These are phyloP conservation scores for Bolboschoenoplectus hybrid DNA, from an alignment of 202 grass and related monocot genomes.

Conservation along the genomic window DNA sequence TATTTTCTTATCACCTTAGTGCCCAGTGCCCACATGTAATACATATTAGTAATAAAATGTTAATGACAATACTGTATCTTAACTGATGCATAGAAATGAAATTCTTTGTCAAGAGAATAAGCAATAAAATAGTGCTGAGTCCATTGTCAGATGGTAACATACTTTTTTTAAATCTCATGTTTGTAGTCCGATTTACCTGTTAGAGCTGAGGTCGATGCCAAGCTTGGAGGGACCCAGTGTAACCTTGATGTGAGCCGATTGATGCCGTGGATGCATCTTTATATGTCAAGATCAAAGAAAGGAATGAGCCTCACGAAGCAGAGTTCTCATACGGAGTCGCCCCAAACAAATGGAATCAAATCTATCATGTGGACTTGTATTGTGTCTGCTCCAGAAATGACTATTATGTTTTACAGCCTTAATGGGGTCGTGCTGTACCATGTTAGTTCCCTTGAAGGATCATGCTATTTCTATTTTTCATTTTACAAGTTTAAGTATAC, in stretches of 20 bases:
- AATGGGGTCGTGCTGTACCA: constrained; percentile 78
- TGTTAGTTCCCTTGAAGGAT: constrained; percentile 71
- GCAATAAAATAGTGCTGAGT: not conserved
- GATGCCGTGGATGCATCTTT: constrained; percentile 77
- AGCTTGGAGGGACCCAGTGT: constrained; percentile 87
- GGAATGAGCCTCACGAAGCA: constrained; percentile 59
- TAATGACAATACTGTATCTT: constrained; percentile 16
- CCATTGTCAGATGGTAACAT: constrained; percentile 20
- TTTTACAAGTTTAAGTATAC: constrained; percentile 18
- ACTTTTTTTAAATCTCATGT: constrained; percentile 35
- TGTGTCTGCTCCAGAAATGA: constrained; percentile 86
- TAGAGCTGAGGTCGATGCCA: constrained; percentile 89
- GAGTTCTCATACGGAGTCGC: constrained; percentile 52
- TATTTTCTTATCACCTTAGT: not conserved
- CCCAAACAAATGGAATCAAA: constrained; percentile 56
- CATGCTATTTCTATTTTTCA: constrained; percentile 29
- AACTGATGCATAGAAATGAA: not conserved
- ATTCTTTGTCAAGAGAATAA: constrained; percentile 23
- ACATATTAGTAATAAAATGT: not conserved
- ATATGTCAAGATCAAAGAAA: constrained; percentile 56
- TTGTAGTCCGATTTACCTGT: constrained; percentile 73
- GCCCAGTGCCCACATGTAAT: not conserved
- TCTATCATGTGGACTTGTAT: constrained; percentile 82
- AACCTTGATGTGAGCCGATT: constrained; percentile 84
- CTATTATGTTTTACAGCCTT: constrained; percentile 75